Evolutionary conservation across 371 early-diverging fungal genomes (phyloP).

Genomic region (Mucor lusitanicus): DNA sequence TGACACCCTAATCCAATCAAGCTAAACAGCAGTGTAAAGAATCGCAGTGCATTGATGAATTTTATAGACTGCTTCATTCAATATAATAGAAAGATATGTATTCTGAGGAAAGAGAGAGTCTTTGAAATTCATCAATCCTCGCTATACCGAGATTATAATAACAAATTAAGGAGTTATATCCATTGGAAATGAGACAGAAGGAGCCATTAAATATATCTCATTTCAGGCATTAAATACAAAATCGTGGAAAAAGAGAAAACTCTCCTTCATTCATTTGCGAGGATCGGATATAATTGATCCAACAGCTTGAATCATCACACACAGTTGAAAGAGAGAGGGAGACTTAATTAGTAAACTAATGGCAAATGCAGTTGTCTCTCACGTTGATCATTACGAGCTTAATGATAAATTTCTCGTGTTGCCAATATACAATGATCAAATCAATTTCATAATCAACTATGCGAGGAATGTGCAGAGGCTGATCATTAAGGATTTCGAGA

Average conservation of each 20-base stretch:
- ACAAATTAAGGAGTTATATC: background rate
- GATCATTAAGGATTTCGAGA: background rate
- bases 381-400: background rate
- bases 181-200: background rate
- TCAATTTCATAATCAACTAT: background rate
- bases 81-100: background rate
- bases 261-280: background rate
- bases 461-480: background rate
- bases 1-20: conserved; percentile 25
- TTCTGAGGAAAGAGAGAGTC: background rate
- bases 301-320: background rate
- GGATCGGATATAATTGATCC: background rate
- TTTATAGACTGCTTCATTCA: background rate
- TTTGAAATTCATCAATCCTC: background rate
- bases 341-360: background rate
- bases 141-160: background rate
- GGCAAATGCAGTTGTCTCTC: background rate
- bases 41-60: conserved; percentile 23
- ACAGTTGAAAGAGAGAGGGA: background rate
- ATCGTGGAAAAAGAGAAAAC: background rate
- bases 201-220: background rate
- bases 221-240: background rate
- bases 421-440: background rate
- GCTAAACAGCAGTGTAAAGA: conserved; percentile 17
- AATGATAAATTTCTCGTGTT: background rate